Conservation (phyloP, 352 stramenopile genomes). For the Phytophthora sp. region DNA sequence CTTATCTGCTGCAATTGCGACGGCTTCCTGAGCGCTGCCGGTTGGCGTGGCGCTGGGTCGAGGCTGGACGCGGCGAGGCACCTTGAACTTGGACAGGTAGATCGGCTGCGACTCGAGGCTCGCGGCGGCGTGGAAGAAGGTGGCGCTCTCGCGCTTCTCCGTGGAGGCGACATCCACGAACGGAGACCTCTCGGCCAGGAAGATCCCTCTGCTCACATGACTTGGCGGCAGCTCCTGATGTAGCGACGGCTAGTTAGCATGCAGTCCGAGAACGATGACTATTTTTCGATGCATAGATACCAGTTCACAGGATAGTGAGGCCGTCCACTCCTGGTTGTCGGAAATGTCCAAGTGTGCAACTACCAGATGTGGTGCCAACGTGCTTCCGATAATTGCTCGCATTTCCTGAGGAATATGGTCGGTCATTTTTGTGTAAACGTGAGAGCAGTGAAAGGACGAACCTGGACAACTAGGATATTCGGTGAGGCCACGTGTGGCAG, state of each 20-base stretch:
- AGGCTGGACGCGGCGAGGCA: conserved; percentile 33
- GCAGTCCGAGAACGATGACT: neutral
- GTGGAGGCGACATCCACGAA: conserved; percentile 62
- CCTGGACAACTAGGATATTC: conserved; percentile 53
- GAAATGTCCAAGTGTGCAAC: conserved; percentile 42
- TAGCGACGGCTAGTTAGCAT: too few relatives aligned
- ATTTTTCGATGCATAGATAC: too few relatives aligned
- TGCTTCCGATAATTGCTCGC: conserved; percentile 50
- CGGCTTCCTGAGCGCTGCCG: neutral
- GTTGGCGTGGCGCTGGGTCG: neutral
- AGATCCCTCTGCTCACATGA: conserved; percentile 57
- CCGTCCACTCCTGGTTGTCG: conserved; percentile 35
- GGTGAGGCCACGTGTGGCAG: conserved; percentile 40
- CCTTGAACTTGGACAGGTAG: conserved; percentile 57
- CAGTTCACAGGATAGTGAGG: conserved; percentile 45
- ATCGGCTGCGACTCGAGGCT: conserved; percentile 38
- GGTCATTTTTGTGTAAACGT: too few relatives aligned
- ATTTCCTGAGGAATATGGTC: conserved; percentile 25
- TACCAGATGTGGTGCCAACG: conserved; percentile 41
- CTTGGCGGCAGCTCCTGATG: conserved; percentile 49
- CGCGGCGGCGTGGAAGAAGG: conserved; percentile 50
- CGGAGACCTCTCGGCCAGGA: conserved; percentile 42
- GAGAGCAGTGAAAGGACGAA: conserved; percentile 9
- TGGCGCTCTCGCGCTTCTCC: conserved; percentile 49
- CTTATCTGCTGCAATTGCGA: conserved; percentile 9